Percentiles rank a stretch among this genome's conserved stretches.
phyloP scores from a whole-genome alignment of 2,329 filamentous ascomycete species.

The Fusarium hainanense region DNA sequence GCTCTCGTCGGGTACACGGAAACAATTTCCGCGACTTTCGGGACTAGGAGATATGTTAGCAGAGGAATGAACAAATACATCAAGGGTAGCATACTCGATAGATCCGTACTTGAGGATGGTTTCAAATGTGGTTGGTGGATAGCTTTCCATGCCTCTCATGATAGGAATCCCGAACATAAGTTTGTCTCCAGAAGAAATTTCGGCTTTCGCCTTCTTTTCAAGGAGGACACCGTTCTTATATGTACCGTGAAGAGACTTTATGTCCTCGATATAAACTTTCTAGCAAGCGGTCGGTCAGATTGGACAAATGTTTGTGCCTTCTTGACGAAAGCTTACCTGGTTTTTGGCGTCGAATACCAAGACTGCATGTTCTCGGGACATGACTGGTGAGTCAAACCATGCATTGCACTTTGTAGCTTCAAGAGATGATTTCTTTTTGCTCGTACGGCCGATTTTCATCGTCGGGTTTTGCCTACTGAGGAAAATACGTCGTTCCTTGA shows the following conservation, averaged over 20 bases:
- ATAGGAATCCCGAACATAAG: slow-evolving; percentile 53
- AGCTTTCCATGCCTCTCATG: slow-evolving; percentile 50
- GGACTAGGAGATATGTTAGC: slow-evolving; percentile 43
- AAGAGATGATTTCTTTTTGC: slow-evolving; percentile 52
- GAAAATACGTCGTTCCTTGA: slow-evolving; percentile 46
- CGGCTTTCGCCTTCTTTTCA: slow-evolving; percentile 14
- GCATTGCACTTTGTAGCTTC: slow-evolving; percentile 63
- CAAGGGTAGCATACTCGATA: slow-evolving; percentile 34
- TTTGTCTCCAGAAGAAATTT: slow-evolving; percentile 46
- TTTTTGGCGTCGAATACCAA: slow-evolving; percentile 57
- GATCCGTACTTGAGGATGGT: slow-evolving; percentile 48
- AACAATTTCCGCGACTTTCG: slow-evolving; percentile 47
- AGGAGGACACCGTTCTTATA: slow-evolving; percentile 54
- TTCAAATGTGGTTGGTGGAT: slow-evolving; percentile 54
- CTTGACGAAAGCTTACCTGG: slow-evolving; percentile 53
- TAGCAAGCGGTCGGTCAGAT: slow-evolving; percentile 48
- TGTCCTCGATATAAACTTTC: slow-evolving; percentile 59
- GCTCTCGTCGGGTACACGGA: slow-evolving; percentile 57
- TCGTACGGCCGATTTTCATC: slow-evolving; percentile 58
- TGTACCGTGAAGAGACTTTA: slow-evolving; percentile 65
- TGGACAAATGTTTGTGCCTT: background rate
- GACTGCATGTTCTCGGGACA: slow-evolving; percentile 75
- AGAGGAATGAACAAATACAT: background rate
- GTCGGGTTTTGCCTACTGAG: slow-evolving; percentile 48
- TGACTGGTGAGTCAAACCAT: slow-evolving; percentile 77